Evolutionary conservation across 495 filamentous ascomycete species (phyloP).

Genomic region (Jackrogersella multiformis): DNA sequence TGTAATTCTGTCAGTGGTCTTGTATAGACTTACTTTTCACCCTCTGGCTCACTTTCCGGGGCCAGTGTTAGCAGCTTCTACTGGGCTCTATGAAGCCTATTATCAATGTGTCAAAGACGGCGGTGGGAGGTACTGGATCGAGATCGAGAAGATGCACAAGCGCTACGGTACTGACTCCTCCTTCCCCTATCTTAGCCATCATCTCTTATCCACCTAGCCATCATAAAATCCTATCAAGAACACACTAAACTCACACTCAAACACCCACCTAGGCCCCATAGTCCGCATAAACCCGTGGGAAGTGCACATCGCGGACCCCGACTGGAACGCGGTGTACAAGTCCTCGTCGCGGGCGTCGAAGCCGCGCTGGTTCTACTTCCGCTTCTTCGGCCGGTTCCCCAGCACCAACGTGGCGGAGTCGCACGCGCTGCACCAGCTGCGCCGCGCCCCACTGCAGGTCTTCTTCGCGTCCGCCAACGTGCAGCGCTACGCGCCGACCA

Average conservation of each 20-base stretch:
- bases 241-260: background rate
- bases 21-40: slow-evolving; percentile 54
- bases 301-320: slow-evolving; percentile 48
- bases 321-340: slow-evolving; percentile 44
- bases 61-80: slow-evolving; percentile 59
- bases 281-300: slow-evolving; percentile 64
- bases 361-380: slow-evolving; percentile 50
- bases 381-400: slow-evolving; percentile 43
- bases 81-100: slow-evolving; percentile 58
- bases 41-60: slow-evolving; percentile 58
- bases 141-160: slow-evolving; percentile 56
- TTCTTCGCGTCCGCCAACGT: slow-evolving; percentile 48
- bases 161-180: slow-evolving; percentile 50
- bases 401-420: slow-evolving; percentile 44
- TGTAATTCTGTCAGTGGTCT: slow-evolving; percentile 1
- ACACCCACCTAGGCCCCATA: slow-evolving; percentile 56
- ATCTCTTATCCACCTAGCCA: background rate
- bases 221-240: too few species aligned
- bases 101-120: slow-evolving; percentile 58
- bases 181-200: background rate
- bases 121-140: slow-evolving; percentile 47
- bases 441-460: slow-evolving; percentile 44
- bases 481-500: slow-evolving; percentile 41
- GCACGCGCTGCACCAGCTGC: slow-evolving; percentile 48
- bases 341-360: slow-evolving; percentile 47